These are phyloP conservation scores for Phytophthora agathidicida DNA, from an alignment of 352 stramenopile species.

Conservation along the genomic window DNA sequence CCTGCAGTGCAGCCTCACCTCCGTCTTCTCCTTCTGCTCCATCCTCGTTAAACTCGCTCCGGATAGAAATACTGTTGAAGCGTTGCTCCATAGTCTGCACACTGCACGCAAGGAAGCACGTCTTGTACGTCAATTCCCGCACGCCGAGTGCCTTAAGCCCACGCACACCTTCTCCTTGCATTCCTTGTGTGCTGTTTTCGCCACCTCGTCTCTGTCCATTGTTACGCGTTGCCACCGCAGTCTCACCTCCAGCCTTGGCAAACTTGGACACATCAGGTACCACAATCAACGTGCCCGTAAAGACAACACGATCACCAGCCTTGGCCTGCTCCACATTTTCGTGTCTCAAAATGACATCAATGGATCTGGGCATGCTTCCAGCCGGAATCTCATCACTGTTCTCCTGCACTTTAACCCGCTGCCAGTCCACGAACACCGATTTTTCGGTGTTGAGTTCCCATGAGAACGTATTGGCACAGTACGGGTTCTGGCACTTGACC, in stretches of 20 bases:
- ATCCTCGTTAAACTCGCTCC: constrained; percentile 73
- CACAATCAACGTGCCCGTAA: constrained; percentile 96
- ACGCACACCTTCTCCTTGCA: constrained; percentile 92
- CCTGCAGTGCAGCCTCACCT: constrained; percentile 36
- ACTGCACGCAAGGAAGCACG: constrained; percentile 96
- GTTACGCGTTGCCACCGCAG: constrained; percentile 56
- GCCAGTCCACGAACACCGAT: constrained; percentile 98
- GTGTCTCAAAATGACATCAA: constrained; percentile 98
- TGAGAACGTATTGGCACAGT: constrained; percentile 91
- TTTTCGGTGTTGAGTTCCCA: constrained; percentile 91
- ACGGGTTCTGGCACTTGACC: constrained; percentile 95
- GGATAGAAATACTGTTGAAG: constrained; percentile 89
- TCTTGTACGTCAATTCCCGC: constrained; percentile 98
- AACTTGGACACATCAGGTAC: constrained; percentile 96
- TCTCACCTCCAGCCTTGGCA: constrained; percentile 68
- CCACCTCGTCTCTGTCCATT: constrained; percentile 41
- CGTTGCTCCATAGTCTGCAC: constrained; percentile 93
- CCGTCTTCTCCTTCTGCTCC: constrained; percentile 36
- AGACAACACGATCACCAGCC: constrained; percentile 95
- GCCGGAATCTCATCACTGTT: constrained; percentile 99
- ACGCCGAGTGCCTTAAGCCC: constrained; percentile 96
- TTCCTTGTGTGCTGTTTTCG: constrained; percentile 81
- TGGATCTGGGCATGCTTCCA: constrained; percentile 96
- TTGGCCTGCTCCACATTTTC: constrained; percentile 98
- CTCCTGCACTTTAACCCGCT: constrained; percentile 98